phyloP scores from a whole-genome alignment of 2,329 filamentous ascomycete genomes.

The Verticillium dahliae region DNA sequence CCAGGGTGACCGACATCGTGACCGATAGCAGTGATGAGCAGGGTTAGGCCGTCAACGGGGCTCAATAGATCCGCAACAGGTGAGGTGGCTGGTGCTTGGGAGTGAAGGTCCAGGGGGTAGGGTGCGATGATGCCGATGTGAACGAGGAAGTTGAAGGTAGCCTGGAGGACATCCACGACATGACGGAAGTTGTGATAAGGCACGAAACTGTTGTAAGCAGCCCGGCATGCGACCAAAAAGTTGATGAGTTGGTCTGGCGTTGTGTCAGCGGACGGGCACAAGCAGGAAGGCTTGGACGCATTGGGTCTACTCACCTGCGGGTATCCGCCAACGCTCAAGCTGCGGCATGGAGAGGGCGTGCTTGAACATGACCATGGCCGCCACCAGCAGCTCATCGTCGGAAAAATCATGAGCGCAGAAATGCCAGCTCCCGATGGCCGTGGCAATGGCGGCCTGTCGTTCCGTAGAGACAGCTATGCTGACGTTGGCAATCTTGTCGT shows the following conservation, averaged over 20 bases:
- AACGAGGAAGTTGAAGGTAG: conserved; percentile 83
- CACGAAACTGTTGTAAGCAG: conserved; percentile 94
- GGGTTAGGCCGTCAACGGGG: conserved; percentile 80
- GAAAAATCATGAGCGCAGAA: conserved; percentile 87
- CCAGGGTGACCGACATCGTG: conserved; percentile 97
- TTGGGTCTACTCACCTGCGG: conserved; percentile 54
- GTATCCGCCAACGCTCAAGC: conserved; percentile 72
- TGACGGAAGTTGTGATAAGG: conserved; percentile 98
- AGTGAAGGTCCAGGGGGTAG: conserved; percentile 39
- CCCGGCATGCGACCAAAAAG: conserved; percentile 81
- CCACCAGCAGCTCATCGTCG: conserved; percentile 85
- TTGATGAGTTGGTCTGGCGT: conserved; percentile 67
- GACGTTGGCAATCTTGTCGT: conserved; percentile 57
- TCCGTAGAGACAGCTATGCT: conserved; percentile 62
- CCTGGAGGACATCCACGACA: conserved; percentile 92
- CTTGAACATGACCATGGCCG: conserved; percentile 80
- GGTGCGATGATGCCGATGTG: conserved; percentile 69
- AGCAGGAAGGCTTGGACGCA: conserved; percentile 11
- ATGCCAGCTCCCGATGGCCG: conserved; percentile 70
- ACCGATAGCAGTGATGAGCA: conserved; percentile 92
- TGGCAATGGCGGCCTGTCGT: conserved; percentile 58
- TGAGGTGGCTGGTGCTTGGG: conserved; percentile 37
- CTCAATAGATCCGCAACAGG: conserved; percentile 70
- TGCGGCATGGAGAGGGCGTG: conserved; percentile 80
- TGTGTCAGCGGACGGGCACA: conserved; percentile 28